Percentiles rank a stretch among this genome's conserved stretches.
These are phyloP conservation scores for Populus alba DNA, from an alignment of 345 rosid genomes.

Conservation along the genomic window DNA sequence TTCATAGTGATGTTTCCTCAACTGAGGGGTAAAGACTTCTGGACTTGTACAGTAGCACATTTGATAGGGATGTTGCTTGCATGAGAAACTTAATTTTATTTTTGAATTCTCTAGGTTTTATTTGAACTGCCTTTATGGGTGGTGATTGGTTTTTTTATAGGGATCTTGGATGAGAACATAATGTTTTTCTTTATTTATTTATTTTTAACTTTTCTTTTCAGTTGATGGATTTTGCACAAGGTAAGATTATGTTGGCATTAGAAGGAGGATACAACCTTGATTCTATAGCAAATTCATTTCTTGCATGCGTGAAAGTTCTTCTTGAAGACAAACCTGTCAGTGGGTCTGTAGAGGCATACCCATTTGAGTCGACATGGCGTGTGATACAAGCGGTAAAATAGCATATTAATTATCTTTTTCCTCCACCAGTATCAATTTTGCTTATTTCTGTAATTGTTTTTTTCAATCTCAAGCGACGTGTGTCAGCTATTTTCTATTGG, in stretches of 20 bases:
- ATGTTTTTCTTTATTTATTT: neutral
- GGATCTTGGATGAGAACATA: neutral
- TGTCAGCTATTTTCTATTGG: neutral
- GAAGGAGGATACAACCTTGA: constrained; percentile 95
- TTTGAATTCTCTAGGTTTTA: neutral
- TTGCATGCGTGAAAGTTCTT: constrained; percentile 83
- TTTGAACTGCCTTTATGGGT: neutral
- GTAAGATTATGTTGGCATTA: constrained; percentile 77
- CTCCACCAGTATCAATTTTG: neutral
- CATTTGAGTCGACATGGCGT: constrained; percentile 87
- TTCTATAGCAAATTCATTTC: constrained; percentile 77
- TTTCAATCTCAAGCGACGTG: too few relatives aligned
- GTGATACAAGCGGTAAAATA: constrained; percentile 65
- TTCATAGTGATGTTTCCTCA: neutral
- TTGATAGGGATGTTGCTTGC: neutral
- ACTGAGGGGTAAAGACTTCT: constrained; percentile 1
- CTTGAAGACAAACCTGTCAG: constrained; percentile 50
- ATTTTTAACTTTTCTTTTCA: constrained; percentile 18
- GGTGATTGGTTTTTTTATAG: neutral
- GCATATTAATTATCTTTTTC: neutral
- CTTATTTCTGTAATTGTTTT: too few relatives aligned
- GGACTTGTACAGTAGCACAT: neutral
- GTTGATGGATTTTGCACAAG: constrained; percentile 83
- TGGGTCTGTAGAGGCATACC: constrained; percentile 66
- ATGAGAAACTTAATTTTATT: neutral